Conservation (phyloP, 2,329 filamentous ascomycete species). For the Ascochyta rabiei region DNA sequence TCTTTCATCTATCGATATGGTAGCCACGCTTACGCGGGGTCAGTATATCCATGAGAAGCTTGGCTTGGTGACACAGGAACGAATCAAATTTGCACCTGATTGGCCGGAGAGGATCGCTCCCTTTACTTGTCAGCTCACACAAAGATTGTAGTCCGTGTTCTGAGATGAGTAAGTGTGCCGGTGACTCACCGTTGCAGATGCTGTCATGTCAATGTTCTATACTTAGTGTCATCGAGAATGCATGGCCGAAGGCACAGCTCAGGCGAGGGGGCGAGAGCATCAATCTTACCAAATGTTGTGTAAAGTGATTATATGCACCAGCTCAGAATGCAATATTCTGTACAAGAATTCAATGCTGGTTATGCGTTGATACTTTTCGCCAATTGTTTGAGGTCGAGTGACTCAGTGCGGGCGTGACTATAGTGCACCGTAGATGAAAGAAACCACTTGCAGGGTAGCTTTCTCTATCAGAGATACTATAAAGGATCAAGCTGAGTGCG, state of each 20-base stretch:
- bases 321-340: not conserved
- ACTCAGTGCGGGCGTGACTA: no score
- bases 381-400: no score
- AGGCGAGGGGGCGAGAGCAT: constrained; percentile 4
- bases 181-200: not conserved
- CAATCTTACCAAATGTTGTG: not conserved
- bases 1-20: not conserved
- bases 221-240: constrained; percentile 16
- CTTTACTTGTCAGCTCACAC: constrained; percentile 4
- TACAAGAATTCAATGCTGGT: not conserved
- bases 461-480: not conserved
- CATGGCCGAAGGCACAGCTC: constrained; percentile 4
- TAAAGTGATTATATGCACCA: no score
- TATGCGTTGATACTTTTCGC: not conserved
- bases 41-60: not conserved
- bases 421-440: no score
- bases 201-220: constrained; percentile 5
- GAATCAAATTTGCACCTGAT: not conserved
- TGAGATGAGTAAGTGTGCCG: not conserved
- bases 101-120: not conserved
- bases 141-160: constrained; percentile 4
- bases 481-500: not conserved
- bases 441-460: no score
- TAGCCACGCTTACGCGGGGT: constrained; percentile 1
- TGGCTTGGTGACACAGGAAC: constrained; percentile 13